Percentiles rank a stretch among this genome's conserved stretches.
Conservation (phyloP, 176 grass and related monocot species). For the Eremochloa ophiuroides region DNA sequence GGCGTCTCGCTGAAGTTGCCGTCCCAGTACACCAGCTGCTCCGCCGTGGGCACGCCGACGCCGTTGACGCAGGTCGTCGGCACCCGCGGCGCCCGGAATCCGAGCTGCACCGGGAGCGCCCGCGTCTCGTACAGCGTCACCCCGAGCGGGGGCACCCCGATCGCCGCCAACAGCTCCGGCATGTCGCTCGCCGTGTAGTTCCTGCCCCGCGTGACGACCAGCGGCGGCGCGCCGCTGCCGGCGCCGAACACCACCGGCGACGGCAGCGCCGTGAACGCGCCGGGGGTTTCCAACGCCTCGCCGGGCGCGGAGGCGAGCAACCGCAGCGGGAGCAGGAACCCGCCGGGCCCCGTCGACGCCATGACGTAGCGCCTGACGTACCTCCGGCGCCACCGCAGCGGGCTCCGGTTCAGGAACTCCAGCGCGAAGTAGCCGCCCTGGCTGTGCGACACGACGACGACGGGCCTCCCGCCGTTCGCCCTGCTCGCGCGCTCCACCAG, state of each 20-base stretch:
- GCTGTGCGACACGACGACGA: background rate
- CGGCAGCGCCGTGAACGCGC: background rate
- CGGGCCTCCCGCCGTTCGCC: background rate
- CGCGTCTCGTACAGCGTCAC: background rate
- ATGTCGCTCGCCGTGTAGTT: background rate
- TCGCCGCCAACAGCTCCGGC: background rate
- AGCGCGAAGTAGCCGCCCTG: background rate
- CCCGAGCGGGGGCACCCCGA: background rate
- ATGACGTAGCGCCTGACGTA: background rate
- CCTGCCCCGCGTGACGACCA: background rate
- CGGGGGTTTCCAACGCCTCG: background rate
- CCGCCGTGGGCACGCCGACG: background rate
- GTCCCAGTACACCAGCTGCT: background rate
- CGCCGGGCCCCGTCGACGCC: background rate
- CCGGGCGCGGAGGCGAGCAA: background rate
- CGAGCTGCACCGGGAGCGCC: background rate
- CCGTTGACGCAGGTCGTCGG: background rate
- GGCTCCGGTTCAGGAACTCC: constrained; percentile 1
- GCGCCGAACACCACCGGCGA: background rate
- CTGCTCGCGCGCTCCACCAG: background rate
- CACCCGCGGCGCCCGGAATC: background rate
- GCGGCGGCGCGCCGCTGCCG: background rate
- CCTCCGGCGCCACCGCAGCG: background rate
- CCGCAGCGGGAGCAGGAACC: background rate
- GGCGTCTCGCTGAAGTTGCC: background rate